A percentile compares a stretch with the other conserved stretches of the same genome.
phyloP scores from a whole-genome alignment of 75 land plant species.

The Ceratopteris richardii region DNA sequence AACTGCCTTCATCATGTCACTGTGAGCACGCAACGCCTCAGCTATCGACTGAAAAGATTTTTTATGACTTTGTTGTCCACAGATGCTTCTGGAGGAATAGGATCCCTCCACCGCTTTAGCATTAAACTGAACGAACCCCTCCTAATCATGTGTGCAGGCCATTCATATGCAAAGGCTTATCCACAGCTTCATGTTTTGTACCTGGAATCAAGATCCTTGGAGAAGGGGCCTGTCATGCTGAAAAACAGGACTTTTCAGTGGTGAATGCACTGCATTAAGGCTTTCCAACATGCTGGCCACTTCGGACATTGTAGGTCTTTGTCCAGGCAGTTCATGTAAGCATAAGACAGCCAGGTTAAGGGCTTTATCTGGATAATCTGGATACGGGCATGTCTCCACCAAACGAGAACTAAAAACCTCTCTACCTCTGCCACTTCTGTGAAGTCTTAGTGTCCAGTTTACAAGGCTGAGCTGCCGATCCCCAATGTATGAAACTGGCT shows the following conservation, averaged over 20 bases:
- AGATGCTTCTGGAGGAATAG: no score
- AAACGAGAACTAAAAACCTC: not conserved
- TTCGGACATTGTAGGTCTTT: not conserved
- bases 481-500: conserved; percentile 2
- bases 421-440: not conserved
- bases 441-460: not conserved
- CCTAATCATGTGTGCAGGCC: no score
- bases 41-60: no score
- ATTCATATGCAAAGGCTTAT: no score
- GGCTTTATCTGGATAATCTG: not conserved
- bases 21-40: no score
- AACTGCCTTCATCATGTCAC: no score
- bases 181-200: no score
- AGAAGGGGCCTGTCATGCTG: not conserved
- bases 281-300: not conserved
- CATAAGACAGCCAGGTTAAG: not conserved
- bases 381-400: not conserved
- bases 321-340: not conserved
- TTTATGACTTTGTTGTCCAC: no score
- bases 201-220: no score
- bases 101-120: no score
- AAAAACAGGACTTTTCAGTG: not conserved
- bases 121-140: no score
- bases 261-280: not conserved
- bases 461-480: conserved; percentile 1